Conservation (phyloP, 2,329 filamentous ascomycete species). For the Paramyrothecium roridum region DNA sequence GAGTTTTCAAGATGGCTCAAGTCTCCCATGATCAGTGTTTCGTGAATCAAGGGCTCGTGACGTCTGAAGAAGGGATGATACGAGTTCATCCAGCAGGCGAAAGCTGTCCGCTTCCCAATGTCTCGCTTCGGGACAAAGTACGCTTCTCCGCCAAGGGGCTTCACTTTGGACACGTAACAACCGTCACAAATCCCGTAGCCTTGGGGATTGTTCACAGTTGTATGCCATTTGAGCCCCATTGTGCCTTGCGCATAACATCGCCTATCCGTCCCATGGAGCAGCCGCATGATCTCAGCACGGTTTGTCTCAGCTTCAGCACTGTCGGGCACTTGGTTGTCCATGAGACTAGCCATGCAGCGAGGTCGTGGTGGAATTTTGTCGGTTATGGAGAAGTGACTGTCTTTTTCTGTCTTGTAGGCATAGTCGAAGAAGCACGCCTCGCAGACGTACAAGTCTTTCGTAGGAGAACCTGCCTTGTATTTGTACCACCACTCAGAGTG, state of each 20-base stretch:
- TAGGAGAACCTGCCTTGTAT: not conserved
- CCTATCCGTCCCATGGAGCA: constrained; percentile 3
- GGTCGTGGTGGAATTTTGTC: not conserved
- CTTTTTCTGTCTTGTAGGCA: constrained; percentile 4
- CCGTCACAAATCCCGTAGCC: constrained; percentile 3
- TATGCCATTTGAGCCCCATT: constrained; percentile 3
- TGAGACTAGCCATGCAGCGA: constrained; percentile 4
- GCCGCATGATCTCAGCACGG: constrained; percentile 3
- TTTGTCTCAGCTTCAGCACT: not conserved
- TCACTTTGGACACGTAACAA: constrained; percentile 4
- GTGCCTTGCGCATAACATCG: constrained; percentile 5
- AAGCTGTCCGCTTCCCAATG: constrained; percentile 1
- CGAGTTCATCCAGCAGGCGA: constrained; percentile 4
- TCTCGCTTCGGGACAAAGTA: constrained; percentile 1
- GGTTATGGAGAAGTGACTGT: not conserved
- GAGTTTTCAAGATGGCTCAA: constrained; percentile 1
- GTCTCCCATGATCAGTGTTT: constrained; percentile 2
- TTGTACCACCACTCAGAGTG: constrained; percentile 2
- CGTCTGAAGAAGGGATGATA: constrained; percentile 4
- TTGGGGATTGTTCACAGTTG: constrained; percentile 2
- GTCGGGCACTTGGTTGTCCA: constrained; percentile 1
- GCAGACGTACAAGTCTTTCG: constrained; percentile 2
- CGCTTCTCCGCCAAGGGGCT: constrained; percentile 1
- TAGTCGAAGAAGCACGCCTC: constrained; percentile 4
- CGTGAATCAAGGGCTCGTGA: constrained; percentile 1